These are phyloP conservation scores for Phytophthora ohioensis DNA, from an alignment of 352 stramenopile genomes.

Conservation along the genomic window DNA sequence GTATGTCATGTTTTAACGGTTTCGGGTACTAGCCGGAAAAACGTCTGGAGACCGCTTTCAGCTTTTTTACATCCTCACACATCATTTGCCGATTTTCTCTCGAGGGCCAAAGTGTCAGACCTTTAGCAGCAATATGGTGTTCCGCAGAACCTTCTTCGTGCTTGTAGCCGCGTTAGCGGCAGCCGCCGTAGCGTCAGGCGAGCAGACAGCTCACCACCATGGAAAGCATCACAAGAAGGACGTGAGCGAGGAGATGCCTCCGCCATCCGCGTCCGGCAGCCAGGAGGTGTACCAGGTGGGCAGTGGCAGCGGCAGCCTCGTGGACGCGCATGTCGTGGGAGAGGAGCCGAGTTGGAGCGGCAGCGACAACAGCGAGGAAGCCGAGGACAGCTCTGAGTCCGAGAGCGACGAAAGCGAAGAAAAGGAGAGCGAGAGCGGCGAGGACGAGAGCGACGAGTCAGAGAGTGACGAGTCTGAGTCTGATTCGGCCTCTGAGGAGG, in stretches of 20 bases:
- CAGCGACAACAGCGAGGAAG: conserved; percentile 33
- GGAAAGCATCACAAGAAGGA: conserved; percentile 28
- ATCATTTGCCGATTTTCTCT: conserved; percentile 40
- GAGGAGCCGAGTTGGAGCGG: conserved; percentile 34
- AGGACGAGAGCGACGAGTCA: conserved; percentile 25
- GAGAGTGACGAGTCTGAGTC: conserved; percentile 27
- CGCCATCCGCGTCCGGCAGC: conserved; percentile 5
- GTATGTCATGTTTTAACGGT: conserved; percentile 27
- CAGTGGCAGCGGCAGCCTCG: conserved; percentile 27
- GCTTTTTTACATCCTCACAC: conserved; percentile 15
- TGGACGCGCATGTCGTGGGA: conserved; percentile 18
- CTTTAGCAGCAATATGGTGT: conserved; percentile 28
- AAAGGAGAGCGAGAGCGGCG: conserved; percentile 21
- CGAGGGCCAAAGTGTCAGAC: not conserved
- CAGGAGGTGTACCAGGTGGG: conserved; percentile 9
- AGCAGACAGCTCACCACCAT: conserved; percentile 34
- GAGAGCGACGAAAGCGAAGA: conserved; percentile 13
- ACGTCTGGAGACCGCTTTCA: conserved; percentile 11
- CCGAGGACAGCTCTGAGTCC: conserved; percentile 15
- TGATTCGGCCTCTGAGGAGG: conserved; percentile 28
- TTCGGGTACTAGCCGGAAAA: conserved; percentile 15
- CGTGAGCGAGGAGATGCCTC: conserved; percentile 2
- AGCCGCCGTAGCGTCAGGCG: conserved; percentile 22
- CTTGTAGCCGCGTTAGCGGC: conserved; percentile 38
- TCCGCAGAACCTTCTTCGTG: conserved; percentile 40